Evolutionary conservation across 192 early-diverging fungal genomes (phyloP), one percentile per base, ranked within the genome.

Genomic region (Backusella australiensis): DNA sequence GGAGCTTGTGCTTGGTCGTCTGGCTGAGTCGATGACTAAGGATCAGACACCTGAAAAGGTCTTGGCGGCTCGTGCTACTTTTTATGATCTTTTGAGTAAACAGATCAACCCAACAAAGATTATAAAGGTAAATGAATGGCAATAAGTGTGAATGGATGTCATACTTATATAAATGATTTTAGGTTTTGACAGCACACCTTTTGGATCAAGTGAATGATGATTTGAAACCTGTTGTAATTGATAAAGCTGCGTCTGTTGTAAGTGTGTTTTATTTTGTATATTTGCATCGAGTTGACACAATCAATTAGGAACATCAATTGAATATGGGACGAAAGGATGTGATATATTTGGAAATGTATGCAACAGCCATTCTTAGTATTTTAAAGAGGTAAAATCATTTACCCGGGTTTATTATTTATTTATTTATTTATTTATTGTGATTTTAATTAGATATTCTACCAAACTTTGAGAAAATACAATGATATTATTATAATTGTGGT

Each of bases 331-430:
- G 89, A 72, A 99, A 99, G 85, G 89, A 90, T 2, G 96, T 99
- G 26, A 95, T 98, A 75, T 96, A 99, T 79, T 85, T 99, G 34
- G 97, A 99, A 79, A 95, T 96, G 0, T 99, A 96, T 84, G 90
- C 94, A 34, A 95, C 94, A 44, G 92, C 91, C 77, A 89, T 97
- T 69, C 98, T 99, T 96, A 91, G 91, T 44, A 78, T 94, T 9
- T 98, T 97, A 86, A 95, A 95, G 82, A 84, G 89, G 85, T 94
- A 92, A 65, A 36, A 69, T 1, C 12, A 23, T 69, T 39, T 39
- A 38, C 41, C 35, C 23, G 38, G 8, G 3, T 35, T 34, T 67
- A 67, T 34, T 32, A 17, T 15, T 44, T 17, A 3, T 32, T 66
- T 66, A 66, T 68, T 68, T 29, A 23, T 67, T 68, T 63, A 44